These are phyloP conservation scores for Pseudozyma sp. DNA, from an alignment of 1,284 basidiomycete genomes.

Conservation along the genomic window DNA sequence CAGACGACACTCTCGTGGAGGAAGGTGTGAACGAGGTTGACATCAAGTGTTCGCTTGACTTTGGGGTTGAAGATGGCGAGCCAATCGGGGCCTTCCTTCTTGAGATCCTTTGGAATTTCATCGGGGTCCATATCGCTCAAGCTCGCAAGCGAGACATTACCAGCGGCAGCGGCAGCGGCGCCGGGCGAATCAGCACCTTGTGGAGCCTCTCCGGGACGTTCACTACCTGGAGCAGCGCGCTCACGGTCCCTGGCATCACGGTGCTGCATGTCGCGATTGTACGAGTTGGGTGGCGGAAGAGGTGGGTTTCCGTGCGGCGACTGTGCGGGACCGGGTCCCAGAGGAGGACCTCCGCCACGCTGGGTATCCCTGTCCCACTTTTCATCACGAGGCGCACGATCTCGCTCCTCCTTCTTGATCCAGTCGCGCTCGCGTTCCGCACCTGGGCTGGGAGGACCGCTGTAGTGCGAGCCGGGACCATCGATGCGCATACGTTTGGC, in stretches of 20 bases:
- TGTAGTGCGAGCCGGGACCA: constrained; percentile 44
- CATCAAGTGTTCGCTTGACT: constrained; percentile 83
- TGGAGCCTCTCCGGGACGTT: constrained; percentile 23
- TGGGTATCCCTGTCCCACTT: constrained; percentile 62
- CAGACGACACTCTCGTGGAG: constrained; percentile 92
- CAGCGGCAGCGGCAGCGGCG: constrained; percentile 47
- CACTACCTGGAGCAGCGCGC: constrained; percentile 11
- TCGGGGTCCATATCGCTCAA: constrained; percentile 63
- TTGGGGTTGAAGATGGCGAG: constrained; percentile 92
- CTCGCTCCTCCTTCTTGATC: constrained; percentile 62
- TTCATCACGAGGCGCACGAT: constrained; percentile 52
- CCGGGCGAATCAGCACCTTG: constrained; percentile 44
- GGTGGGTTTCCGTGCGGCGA: constrained; percentile 52
- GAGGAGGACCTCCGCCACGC: constrained; percentile 44
- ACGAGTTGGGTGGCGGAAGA: constrained; percentile 48
- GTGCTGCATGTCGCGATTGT: constrained; percentile 43
- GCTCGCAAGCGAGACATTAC: constrained; percentile 63
- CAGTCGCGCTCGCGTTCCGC: constrained; percentile 63
- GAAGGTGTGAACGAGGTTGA: constrained; percentile 88
- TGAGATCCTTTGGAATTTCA: constrained; percentile 72
- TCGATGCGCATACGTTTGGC: constrained; percentile 53
- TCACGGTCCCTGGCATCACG: constrained; percentile 43
- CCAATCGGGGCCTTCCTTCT: constrained; percentile 92
- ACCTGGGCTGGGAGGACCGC: constrained; percentile 54
- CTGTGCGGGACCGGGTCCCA: constrained; percentile 45